Evolutionary conservation across 345 rosid species (phyloP).

Genomic region (Populus tremula): DNA sequence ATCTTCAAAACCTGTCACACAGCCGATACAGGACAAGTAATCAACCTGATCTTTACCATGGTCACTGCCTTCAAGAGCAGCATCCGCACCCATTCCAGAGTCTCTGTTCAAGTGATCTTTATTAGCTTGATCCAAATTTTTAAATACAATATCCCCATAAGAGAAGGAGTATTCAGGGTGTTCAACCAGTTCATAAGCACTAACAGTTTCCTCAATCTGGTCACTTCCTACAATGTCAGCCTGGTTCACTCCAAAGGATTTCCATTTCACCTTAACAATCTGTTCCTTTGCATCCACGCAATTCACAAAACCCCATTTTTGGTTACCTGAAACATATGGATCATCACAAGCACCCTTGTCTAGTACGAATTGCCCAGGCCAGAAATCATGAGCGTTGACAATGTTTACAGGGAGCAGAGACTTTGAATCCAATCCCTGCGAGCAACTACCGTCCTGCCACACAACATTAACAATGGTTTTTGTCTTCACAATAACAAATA

Average conservation of each 20-base stretch:
- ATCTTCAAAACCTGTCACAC: constrained; percentile 62
- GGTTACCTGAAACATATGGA: constrained; percentile 30
- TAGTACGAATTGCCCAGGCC: constrained; percentile 86
- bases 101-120: constrained; percentile 19
- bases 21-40: constrained; percentile 64
- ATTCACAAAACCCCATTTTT: constrained; percentile 69
- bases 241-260: constrained; percentile 28
- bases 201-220: constrained; percentile 58
- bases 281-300: constrained; percentile 73
- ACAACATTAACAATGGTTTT: constrained; percentile 61
- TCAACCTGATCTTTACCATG: constrained; percentile 24
- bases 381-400: constrained; percentile 74
- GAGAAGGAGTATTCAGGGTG: constrained; percentile 74
- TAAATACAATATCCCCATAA: constrained; percentile 73
- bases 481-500: constrained; percentile 59
- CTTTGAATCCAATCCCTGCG: constrained; percentile 52
- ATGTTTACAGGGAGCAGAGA: constrained; percentile 57
- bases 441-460: constrained; percentile 84
- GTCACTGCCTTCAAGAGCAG: constrained; percentile 18
- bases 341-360: constrained; percentile 53
- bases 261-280: constrained; percentile 74
- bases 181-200: constrained; percentile 83
- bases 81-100: constrained; percentile 18
- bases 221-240: constrained; percentile 26
- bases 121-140: constrained; percentile 23